These are phyloP conservation scores for Phlebopus sp. DNA, from an alignment of 1,284 basidiomycete genomes.

Conservation along the genomic window DNA sequence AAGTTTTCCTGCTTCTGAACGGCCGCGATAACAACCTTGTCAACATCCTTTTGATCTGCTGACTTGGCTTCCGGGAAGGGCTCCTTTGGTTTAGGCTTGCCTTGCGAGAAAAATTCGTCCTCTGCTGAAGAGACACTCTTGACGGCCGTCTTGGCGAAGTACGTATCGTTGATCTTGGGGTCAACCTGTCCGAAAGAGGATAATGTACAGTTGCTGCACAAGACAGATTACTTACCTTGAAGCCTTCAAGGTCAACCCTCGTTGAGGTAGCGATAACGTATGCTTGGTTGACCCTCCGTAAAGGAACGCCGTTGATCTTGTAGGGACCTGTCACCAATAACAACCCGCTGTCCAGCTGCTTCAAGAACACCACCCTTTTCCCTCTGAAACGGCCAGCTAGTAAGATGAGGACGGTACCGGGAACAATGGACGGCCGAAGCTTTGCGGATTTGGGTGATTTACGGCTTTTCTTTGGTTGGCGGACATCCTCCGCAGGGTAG, in stretches of 20 bases:
- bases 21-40: constrained; percentile 80
- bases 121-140: constrained; percentile 80
- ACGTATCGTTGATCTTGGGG: constrained; percentile 91
- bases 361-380: constrained; percentile 98
- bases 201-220: constrained; percentile 8
- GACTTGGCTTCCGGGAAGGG: constrained; percentile 88
- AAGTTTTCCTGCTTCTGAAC: constrained; percentile 94
- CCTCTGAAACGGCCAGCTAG: constrained; percentile 98
- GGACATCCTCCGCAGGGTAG: constrained; percentile 97
- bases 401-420: constrained; percentile 94
- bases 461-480: constrained; percentile 87
- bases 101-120: constrained; percentile 94
- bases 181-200: constrained; percentile 53
- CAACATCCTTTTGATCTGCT: constrained; percentile 91
- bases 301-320: constrained; percentile 98
- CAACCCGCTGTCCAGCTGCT: constrained; percentile 92
- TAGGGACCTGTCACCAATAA: constrained; percentile 96
- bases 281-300: constrained; percentile 98
- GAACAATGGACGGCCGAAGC: constrained; percentile 88
- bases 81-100: constrained; percentile 91
- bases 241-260: constrained; percentile 81
- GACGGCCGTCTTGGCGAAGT: constrained; percentile 84
- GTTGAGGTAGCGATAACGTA: constrained; percentile 99
- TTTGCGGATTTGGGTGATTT: constrained; percentile 78
- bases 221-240: constrained; percentile 53